Conservation (phyloP, 2,329 filamentous ascomycete genomes). For the Amesomyces nigricolor region DNA sequence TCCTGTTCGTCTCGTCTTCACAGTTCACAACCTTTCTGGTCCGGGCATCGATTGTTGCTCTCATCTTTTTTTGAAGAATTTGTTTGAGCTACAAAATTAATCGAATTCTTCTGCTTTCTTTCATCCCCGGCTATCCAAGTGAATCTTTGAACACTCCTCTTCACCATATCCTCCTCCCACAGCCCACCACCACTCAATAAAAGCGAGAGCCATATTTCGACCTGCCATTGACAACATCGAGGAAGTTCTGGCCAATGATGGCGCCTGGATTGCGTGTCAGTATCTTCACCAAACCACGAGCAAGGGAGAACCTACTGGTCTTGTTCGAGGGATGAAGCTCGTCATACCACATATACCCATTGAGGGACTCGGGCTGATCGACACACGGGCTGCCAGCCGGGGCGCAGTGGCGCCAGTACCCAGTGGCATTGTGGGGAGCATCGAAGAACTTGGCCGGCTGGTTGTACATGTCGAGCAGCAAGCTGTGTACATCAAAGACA, state of each 20-base stretch:
- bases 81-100: too few relatives aligned
- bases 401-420: constrained; percentile 51
- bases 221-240: constrained; percentile 36
- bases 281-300: neutral
- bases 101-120: too few relatives aligned
- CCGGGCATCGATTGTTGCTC: too few relatives aligned
- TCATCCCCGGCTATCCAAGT: too few relatives aligned
- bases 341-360: constrained; percentile 68
- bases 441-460: constrained; percentile 57
- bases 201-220: constrained; percentile 38
- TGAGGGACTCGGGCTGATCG: constrained; percentile 36
- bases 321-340: constrained; percentile 65
- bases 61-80: too few relatives aligned
- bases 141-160: neutral
- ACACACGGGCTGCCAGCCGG: constrained; percentile 33
- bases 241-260: constrained; percentile 38
- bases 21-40: too few relatives aligned
- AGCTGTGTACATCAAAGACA: constrained; percentile 60
- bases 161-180: neutral
- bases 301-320: constrained; percentile 44
- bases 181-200: neutral
- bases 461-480: constrained; percentile 60
- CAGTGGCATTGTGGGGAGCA: constrained; percentile 56
- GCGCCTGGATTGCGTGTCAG: constrained; percentile 27
- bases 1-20: too few relatives aligned